Evolutionary conservation across 176 grass and related monocot species (phyloP).

Genomic region (Areca catechu): DNA sequence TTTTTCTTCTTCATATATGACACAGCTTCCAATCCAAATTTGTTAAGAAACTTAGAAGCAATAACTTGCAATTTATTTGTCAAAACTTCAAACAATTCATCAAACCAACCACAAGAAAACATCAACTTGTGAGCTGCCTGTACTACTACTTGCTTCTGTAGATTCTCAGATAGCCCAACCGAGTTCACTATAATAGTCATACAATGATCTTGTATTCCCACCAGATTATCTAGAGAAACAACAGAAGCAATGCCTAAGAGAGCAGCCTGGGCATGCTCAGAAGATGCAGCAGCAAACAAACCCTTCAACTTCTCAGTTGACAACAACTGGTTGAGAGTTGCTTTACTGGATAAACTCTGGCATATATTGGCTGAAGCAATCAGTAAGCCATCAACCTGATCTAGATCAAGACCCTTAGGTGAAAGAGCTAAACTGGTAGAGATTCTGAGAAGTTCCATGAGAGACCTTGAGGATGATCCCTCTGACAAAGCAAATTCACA

Average conservation of each 20-base stretch:
- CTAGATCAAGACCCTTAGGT: slow-evolving; percentile 41
- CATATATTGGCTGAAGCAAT: slow-evolving; percentile 64
- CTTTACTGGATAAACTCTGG: slow-evolving; percentile 52
- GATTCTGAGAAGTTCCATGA: slow-evolving; percentile 50
- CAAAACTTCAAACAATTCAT: slow-evolving; percentile 72
- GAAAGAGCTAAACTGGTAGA: slow-evolving; percentile 55
- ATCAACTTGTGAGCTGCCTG: slow-evolving; percentile 63
- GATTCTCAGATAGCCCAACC: slow-evolving; percentile 34
- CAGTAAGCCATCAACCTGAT: slow-evolving; percentile 70
- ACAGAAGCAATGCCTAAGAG: slow-evolving; percentile 50
- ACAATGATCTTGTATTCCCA: slow-evolving; percentile 39
- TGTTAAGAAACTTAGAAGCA: slow-evolving; percentile 38
- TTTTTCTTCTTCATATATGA: slow-evolving; percentile 46
- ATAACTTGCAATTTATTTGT: slow-evolving; percentile 54
- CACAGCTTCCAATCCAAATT: slow-evolving; percentile 30
- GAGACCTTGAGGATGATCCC: slow-evolving; percentile 54
- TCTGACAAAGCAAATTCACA: slow-evolving; percentile 84
- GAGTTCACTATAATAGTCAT: slow-evolving; percentile 55
- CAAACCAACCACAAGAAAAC: slow-evolving; percentile 39
- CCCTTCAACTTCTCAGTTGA: slow-evolving; percentile 43
- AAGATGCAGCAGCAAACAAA: slow-evolving; percentile 45
- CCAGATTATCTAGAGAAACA: slow-evolving; percentile 43
- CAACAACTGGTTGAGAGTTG: slow-evolving; percentile 50
- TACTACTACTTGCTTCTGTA: slow-evolving; percentile 40
- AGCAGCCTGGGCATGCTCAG: slow-evolving; percentile 63